A percentile compares a stretch with the other conserved stretches of the same genome.
Conservation (phyloP, 2,329 filamentous ascomycete species). For the Lasiodiplodia sp. region DNA sequence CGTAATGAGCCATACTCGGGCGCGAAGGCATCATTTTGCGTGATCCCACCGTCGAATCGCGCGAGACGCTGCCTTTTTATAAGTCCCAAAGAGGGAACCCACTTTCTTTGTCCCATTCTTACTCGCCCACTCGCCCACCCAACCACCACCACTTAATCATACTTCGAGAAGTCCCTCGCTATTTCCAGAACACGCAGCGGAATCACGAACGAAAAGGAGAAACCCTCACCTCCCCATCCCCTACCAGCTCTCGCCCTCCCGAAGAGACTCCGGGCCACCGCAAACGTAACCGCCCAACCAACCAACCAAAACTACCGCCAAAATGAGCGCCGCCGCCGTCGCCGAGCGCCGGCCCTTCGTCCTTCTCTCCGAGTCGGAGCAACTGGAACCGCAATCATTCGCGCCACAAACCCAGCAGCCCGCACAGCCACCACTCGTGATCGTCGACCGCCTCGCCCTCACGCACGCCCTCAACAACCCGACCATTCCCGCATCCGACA, state of each 20-base stretch:
- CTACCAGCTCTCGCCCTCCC: not conserved
- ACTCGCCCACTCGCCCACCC: not conserved
- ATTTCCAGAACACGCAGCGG: not conserved
- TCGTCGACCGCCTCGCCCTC: constrained; percentile 36
- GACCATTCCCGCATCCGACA: constrained; percentile 70
- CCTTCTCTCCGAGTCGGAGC: constrained; percentile 36
- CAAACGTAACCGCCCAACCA: not conserved
- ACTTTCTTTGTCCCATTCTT: not conserved
- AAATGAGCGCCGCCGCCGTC: constrained; percentile 8
- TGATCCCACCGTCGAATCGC: constrained; percentile 16
- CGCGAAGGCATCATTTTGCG: constrained; percentile 23
- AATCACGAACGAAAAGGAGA: not conserved
- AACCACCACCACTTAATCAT: not conserved
- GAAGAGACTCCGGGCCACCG: not conserved
- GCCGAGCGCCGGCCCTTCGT: not conserved
- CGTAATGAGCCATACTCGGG: not conserved
- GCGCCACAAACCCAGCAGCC: not conserved
- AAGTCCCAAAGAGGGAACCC: not conserved
- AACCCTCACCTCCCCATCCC: not conserved
- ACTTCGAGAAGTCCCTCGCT: not conserved
- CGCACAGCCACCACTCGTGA: constrained; percentile 40
- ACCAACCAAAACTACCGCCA: not conserved
- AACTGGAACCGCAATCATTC: constrained; percentile 34
- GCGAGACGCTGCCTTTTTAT: constrained; percentile 3
- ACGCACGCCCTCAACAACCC: constrained; percentile 15